Evolutionary conservation across 2,329 filamentous ascomycete genomes (phyloP), one percentile per base, ranked within the genome.

Genomic region (Dothideomycetes sp.): DNA sequence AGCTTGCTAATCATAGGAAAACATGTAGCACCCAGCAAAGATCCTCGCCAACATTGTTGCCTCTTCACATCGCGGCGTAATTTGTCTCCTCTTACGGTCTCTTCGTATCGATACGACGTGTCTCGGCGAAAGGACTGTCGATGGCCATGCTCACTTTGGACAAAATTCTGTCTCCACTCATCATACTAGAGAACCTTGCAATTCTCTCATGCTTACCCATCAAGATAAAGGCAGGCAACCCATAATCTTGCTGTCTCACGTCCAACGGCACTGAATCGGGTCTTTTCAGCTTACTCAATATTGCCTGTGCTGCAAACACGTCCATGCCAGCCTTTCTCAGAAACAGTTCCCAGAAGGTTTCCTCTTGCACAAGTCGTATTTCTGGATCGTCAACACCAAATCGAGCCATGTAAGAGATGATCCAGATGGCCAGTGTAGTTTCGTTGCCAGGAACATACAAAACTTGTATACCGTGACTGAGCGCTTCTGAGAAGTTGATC

Each of bases 341-440:
- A 46, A 83, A 82, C 8, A 75, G 32, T 55, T 87, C 83, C 78
- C 78, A 83, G 20, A 64, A 56, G 1, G 78, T 79, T 58, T 84
- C 80, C 0, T 75, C 71, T 27, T 45, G 40, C 11, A 54, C 20
- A 52, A 58, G 39, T 49, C 46, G 9, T 33, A 53, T 54, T 60
- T 59, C 25, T 53, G 49, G 16, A 57, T 53, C 24, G 48, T 49
- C 9, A 46, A 49, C 5, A 55, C 58, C 13, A 62, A 45, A 11
- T 8, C 41, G 28, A 7, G 33, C 13, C 24, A 44, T 29, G 12
- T 41, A 37, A 9, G 46, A 39, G 31, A 81, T 62, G 5, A 63
- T 54, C 47, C 58, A 60, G 2, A 50, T 46, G 1, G 58, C 58
- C 4, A 69, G 44, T 4, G 57, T 53, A 9, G 45, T 32, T 6